Evolutionary conservation across 2,329 filamentous ascomycete genomes (phyloP).

Genomic region (Leptographium lundbergii): DNA sequence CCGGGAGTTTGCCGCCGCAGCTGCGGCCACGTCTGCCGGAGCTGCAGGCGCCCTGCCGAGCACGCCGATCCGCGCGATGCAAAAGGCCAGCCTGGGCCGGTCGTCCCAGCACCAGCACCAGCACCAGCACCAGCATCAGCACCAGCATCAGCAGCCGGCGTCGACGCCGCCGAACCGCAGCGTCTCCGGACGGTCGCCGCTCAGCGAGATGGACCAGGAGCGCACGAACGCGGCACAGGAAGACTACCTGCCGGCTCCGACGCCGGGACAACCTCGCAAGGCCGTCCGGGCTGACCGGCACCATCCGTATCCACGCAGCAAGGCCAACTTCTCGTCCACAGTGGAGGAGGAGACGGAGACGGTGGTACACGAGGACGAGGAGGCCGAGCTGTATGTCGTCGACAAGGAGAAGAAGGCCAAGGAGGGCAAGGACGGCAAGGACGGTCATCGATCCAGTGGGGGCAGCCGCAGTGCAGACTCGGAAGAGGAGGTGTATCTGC

Average conservation of each 20-base stretch:
- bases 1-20: constrained; percentile 40
- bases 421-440: constrained; percentile 42
- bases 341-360: constrained; percentile 45
- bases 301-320: constrained; percentile 52
- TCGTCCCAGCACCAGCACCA: constrained; percentile 26
- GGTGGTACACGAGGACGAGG: constrained; percentile 30
- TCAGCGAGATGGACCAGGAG: constrained; percentile 91
- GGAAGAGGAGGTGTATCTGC: constrained; percentile 72
- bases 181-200: constrained; percentile 62
- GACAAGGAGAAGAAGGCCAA: constrained; percentile 48
- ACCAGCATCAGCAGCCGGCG: constrained; percentile 17
- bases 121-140: no score
- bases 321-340: constrained; percentile 26
- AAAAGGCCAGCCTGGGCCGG: constrained; percentile 43
- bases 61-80: constrained; percentile 50
- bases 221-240: constrained; percentile 59
- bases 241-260: constrained; percentile 87
- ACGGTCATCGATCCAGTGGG: constrained; percentile 48
- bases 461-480: constrained; percentile 47
- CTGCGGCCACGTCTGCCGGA: not conserved
- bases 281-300: constrained; percentile 63
- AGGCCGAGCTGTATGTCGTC: constrained; percentile 27
- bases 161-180: constrained; percentile 77
- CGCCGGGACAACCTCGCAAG: constrained; percentile 90
- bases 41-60: constrained; percentile 26